Base-by-base conservation (phyloP, 805 yeast genomes). In the Cyberlindnera misumaiensis region DNA sequence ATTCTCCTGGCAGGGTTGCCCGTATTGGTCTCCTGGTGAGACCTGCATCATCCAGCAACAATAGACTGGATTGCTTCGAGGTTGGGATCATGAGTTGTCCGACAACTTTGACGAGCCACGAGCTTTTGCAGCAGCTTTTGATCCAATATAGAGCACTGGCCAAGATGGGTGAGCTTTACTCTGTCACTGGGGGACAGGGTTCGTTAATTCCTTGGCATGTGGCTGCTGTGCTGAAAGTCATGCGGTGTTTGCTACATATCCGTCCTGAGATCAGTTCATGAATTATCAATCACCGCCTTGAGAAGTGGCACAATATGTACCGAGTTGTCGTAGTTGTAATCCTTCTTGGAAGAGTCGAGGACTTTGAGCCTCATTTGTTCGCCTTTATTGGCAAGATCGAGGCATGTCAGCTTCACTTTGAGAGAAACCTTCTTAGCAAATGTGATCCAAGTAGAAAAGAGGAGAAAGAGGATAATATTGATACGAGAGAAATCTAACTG, bases 21-120 rank as follows among this genome's bases (percentile, higher is more conserved):
- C 75, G 77, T 44, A 76, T 85, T 2, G 93, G 93, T 1, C 83
- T 77, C 43, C 56, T 84, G 38, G 50, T 80, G 7, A 77, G 72
- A 41, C 67, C 67, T 26, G 37, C 55, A 17, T 32, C 37, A 10
- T 39, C 57, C 34, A 48, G 49, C 24, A 50, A 59, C 25, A 51
- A 62, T 22, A 44, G 48, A 5, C 39, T 66, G 32, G 55, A 60
- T 11, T 54, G 72, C 4, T 71, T 77, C 44, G 93, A 83, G 49
- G 73, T 81, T 6, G 81, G 77, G 46, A 61, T 84, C 25, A 59
- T 84, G 46, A 83, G 88, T 52, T 83, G 90, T 50, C 86, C 88
- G 13, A 74, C 77, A 28, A 76, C 77, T 30, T 74, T 83, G 58
- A 70, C 75, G 39, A 66, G 77, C 2, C 67, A 67, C 14, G 70